Evolutionary conservation across 441 rosid genomes (phyloP), one percentile per base, ranked within the genome.

Genomic region (Populus hybrid): DNA sequence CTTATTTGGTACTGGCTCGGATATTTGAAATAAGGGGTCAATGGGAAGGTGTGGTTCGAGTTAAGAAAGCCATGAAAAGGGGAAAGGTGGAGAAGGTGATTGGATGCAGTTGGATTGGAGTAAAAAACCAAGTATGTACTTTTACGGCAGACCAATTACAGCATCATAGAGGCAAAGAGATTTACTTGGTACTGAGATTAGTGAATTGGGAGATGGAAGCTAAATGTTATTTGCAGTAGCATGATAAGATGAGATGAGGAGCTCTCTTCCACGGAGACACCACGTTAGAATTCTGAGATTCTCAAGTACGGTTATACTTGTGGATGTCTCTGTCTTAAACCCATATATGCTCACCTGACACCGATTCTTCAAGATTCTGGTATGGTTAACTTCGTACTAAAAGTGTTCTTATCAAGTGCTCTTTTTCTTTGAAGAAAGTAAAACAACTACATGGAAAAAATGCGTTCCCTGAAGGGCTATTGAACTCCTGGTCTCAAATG

Each of bases 21-120:
- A 72, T 82, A 68, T 92, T 89, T 67, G 91, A 90, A 79, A 87
- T 72, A 83, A 85, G 87, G 79, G 88, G 88, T 34, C 83, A 82
- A 61, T 91, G 96, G 98, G 98, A 91, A 79, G 82, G 82, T 32
- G 71, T 90, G 73, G 89, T 89, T 72, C 84, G 84, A 75, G 76
- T 91, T 65, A 80, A 81, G 84, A 88, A 86, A 32, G 78, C 76
- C 57, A 82, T 90, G 88, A 80, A 81, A 77, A 76, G 83, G 74
- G 83, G 77, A 24, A 78, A 75, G 54, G 69, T 81, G n/a, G 84
- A 81, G 77, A 81, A 72, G 35, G 68, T 66, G 67, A 70, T 77
- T 38, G 93, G 91, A 77, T 84, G 83, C 82, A 92, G 97, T 83
- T 88, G 87, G 85, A 87, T 94, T 73, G 86, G 86, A 65, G 74